Base-by-base conservation (phyloP, 169 alveolate genomes). In the Babesia ovata region DNA sequence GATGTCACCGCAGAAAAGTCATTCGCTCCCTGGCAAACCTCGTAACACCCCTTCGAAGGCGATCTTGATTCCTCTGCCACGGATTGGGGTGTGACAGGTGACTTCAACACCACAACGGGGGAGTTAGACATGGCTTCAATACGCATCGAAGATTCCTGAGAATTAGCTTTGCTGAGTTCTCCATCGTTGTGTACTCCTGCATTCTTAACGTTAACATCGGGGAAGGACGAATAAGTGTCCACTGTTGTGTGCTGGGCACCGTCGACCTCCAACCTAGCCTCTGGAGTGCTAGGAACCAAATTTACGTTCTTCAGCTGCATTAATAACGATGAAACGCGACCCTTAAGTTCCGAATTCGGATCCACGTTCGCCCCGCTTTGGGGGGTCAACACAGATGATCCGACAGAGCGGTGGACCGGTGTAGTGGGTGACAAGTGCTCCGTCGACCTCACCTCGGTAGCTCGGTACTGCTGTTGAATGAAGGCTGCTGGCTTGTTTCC, bases 301-400 rank as follows among this genome's bases (percentile, higher is more conserved):
- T 39, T 24, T 46, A 67, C 26, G 13, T 10, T 19, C 56, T 67
- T 67, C 10, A 67, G 50, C 60, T 67, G 67, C 76, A 67, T 67
- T 26, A 67, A 21, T 66, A 67, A 54, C 11, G 76, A 67, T 6
- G 76, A 67, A 26, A 67, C 65, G 42, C 66, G 45, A 22, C 39
- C 66, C 60, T 26, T 33, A n/a, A 67, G 76, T 0, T 67, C 65
- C 2, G 10, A 39, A 0, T 36, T 48, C 39, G 58, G 49, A 13
- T 14, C 39, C 28, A 11, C 11, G 9, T 2, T 17, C 16, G 14
- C 39, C 28, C 4, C 28, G 59, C 21, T 14, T 22, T 22, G 28
- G 59, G 13, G 11, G 11, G 39, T 14, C 33, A 1, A 9, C 59
- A 11, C 58, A 11, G 11, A 52, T 4, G 59, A 9, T 17, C 0